Percentiles rank a stretch among this genome's conserved stretches.
These are phyloP conservation scores for Penicillium italicum DNA, from an alignment of 2,329 filamentous ascomycete species.

Conservation along the genomic window DNA sequence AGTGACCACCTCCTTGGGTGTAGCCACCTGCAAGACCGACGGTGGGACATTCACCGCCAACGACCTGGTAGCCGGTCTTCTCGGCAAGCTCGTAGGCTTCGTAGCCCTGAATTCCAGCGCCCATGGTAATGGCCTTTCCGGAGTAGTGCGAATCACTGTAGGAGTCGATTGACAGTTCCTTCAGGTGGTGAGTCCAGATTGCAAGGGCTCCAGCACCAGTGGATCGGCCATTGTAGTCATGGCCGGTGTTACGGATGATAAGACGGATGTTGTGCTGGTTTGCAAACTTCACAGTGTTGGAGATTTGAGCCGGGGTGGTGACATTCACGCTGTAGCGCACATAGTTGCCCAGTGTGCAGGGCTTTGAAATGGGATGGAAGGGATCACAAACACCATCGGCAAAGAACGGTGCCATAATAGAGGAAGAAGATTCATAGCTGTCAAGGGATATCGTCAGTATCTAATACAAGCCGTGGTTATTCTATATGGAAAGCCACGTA, in stretches of 20 bases:
- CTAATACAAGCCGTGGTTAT: background rate
- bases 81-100: slow-evolving; percentile 49
- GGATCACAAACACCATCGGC: slow-evolving; percentile 44
- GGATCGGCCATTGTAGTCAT: slow-evolving; percentile 51
- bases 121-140: slow-evolving; percentile 53
- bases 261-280: slow-evolving; percentile 50
- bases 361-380: slow-evolving; percentile 32
- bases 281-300: slow-evolving; percentile 40
- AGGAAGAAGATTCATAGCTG: slow-evolving; percentile 57
- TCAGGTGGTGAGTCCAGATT: slow-evolving; percentile 35
- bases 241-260: slow-evolving; percentile 44
- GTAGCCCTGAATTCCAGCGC: slow-evolving; percentile 52
- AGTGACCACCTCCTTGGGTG: slow-evolving; percentile 59
- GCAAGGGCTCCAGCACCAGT: slow-evolving; percentile 54
- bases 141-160: slow-evolving; percentile 45
- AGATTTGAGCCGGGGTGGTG: slow-evolving; percentile 23
- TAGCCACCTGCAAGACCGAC: slow-evolving; percentile 61
- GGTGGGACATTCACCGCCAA: slow-evolving; percentile 54
- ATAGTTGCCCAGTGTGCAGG: slow-evolving; percentile 31
- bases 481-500: slow-evolving; percentile 22
- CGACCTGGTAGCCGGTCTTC: slow-evolving; percentile 47
- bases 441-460: background rate
- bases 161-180: slow-evolving; percentile 25
- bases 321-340: slow-evolving; percentile 38
- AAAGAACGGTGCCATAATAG: slow-evolving; percentile 40